Percentiles rank a stretch among this genome's conserved stretches.
Evolutionary conservation across 2,329 filamentous ascomycete species (phyloP).

Genomic region (Colletotrichum sansevieriae): DNA sequence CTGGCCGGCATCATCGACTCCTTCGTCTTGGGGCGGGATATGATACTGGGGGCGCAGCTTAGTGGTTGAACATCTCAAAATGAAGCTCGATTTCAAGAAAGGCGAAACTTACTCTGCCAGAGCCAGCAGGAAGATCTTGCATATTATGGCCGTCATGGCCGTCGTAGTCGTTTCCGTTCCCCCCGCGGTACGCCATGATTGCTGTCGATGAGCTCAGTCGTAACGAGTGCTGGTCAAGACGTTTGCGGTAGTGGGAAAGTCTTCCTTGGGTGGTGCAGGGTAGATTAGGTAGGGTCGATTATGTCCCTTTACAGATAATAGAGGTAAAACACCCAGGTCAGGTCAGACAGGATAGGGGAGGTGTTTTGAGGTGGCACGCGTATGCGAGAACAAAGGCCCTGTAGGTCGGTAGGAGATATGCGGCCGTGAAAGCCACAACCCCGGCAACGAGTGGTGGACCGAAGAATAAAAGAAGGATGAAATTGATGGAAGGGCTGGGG

Average conservation of each 20-base stretch:
- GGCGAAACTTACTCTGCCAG: constrained; percentile 66
- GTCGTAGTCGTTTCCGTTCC: constrained; percentile 60
- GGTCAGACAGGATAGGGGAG: constrained; percentile 3
- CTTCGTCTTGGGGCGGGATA: constrained; percentile 67
- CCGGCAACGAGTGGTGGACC: constrained; percentile 37
- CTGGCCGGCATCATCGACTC: constrained; percentile 70
- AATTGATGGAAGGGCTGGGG: constrained; percentile 36
- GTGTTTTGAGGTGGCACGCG: constrained; percentile 26
- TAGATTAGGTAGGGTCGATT: constrained; percentile 26
- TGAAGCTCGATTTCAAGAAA: constrained; percentile 32
- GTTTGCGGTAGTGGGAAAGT: not conserved
- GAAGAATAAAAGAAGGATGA: constrained; percentile 27
- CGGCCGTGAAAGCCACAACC: constrained; percentile 39
- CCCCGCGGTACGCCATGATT: constrained; percentile 72
- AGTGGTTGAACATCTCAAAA: constrained; percentile 25
- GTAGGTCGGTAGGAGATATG: constrained; percentile 33
- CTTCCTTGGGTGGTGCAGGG: constrained; percentile 15
- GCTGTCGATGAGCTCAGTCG: constrained; percentile 37
- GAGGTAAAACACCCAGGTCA: constrained; percentile 20
- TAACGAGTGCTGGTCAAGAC: constrained; percentile 18
- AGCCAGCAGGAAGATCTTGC: constrained; percentile 73
- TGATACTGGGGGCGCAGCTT: constrained; percentile 62
- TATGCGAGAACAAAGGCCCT: constrained; percentile 31
- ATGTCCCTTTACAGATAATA: constrained; percentile 20
- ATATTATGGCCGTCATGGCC: constrained; percentile 69